Base-by-base conservation (phyloP, 2,329 filamentous ascomycete genomes). In the Parastagonospora avenae region DNA sequence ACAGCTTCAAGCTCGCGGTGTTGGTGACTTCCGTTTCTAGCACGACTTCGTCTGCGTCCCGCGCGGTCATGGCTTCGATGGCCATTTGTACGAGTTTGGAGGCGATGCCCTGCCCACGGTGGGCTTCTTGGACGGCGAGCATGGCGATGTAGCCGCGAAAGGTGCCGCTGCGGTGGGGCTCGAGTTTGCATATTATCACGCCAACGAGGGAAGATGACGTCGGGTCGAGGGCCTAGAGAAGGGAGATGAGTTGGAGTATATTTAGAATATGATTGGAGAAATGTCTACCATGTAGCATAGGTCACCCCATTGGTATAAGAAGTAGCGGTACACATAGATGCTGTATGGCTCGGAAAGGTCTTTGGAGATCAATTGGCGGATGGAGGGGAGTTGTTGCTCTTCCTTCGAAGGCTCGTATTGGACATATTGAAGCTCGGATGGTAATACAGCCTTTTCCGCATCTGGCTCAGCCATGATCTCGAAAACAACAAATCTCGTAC, bases 261-360 rank as follows among this genome's bases (percentile, higher is more conserved):
- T n/a, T 11, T 19, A 10, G 30, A 6, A 31, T 27, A 38, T 10
- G 8, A 12, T 29, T 39, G 2, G 14, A 19, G 31, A 30, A 12
- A 14, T 44, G 30, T 33, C 32, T 77, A 93, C 92, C 86, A 97
- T 90, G 76, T 91, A 97, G 76, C 94, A 99, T n/a, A 99, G 79
- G 69, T 97, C 89, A 4, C 90, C 90, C 94, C 94, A 99, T 82
- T 97, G 92, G 71, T 95, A 96, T 14, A 99, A 80, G 67, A 99
- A 99, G 74, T 99, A 99, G 29, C 94, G 87, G 75, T 97, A 99
- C 51, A 99, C 94, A 78, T 99, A 99, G 72, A 99, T 97, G 76
- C 93, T 97, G 74, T 99, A 99, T 1, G 94, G 94, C 74, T 99
- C 94, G 63, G 93, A 97, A 42, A 99, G 82, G 71, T 97, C 94